Evolutionary conservation across 441 rosid genomes (phyloP).

Genomic region (Omphalea diandra): DNA sequence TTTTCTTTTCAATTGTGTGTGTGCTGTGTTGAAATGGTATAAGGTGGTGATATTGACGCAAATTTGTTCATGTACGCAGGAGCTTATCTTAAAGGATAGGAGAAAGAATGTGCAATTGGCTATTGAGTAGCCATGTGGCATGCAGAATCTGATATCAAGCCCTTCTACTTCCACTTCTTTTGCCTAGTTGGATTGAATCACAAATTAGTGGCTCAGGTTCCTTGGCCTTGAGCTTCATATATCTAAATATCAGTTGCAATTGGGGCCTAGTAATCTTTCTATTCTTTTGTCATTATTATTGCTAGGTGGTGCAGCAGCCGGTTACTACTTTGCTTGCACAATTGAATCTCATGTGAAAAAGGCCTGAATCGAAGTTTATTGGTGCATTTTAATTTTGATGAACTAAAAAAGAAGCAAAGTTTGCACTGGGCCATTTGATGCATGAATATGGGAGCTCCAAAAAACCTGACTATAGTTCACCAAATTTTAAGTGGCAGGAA

Average conservation of each 20-base stretch:
- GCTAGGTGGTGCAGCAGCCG: too few species aligned
- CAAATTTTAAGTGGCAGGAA: too few species aligned
- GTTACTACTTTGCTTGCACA: too few species aligned
- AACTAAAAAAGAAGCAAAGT: too few species aligned
- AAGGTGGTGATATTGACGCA: slow-evolving; percentile 17
- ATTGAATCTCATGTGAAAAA: too few species aligned
- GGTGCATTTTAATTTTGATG: too few species aligned
- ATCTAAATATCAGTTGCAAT: slow-evolving; percentile 14
- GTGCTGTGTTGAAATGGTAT: background rate
- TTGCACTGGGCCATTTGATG: too few species aligned
- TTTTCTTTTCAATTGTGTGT: background rate
- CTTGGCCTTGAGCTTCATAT: background rate
- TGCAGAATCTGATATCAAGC: slow-evolving; percentile 36
- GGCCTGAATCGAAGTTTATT: too few species aligned
- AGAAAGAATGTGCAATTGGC: slow-evolving; percentile 35
- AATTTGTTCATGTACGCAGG: slow-evolving; percentile 27
- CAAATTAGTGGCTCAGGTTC: slow-evolving; percentile 39
- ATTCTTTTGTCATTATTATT: too few species aligned
- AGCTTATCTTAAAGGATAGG: slow-evolving; percentile 69
- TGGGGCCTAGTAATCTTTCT: slow-evolving; percentile 4
- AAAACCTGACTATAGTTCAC: too few species aligned
- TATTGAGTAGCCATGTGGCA: slow-evolving; percentile 47
- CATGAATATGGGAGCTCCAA: too few species aligned
- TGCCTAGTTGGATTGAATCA: slow-evolving; percentile 32
- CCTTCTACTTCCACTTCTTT: slow-evolving; percentile 24